Evolutionary conservation across 805 yeast genomes (phyloP), one percentile per base, ranked within the genome.

Genomic region (Groenewaldozyma salmanticensis): DNA sequence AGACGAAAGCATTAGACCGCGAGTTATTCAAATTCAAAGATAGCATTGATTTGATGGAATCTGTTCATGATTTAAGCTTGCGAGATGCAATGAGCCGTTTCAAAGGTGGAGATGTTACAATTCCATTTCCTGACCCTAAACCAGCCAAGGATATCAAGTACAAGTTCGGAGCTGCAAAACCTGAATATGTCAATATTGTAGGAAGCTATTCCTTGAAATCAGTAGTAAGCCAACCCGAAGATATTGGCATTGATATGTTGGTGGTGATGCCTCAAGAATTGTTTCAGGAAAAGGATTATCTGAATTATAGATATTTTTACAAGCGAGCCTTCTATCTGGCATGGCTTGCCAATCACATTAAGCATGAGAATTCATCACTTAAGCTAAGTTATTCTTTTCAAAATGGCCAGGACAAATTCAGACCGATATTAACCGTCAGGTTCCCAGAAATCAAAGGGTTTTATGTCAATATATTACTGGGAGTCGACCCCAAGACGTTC

Each of bases 181-280:
- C 97, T 0, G 72, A 72, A 42, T 78, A 76, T 49, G 76, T 90
- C 11, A 75, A 87, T 5, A 70, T 92, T 31, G 81, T 85, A 5
- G 97, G 98, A 1, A 78, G 95, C 4, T 90, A 85, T 65, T 92
- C 95, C 3, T 67, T 90, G 49, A 85, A 85, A 52, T 78, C 95
- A 0, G 86, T 82, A 2, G 79, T 84, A 19, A 71, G 75, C 36
- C 72, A 72, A 47, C 79, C 80, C 20, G 68, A 70, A 34, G 81
- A 83, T 0, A 67, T 76, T 58, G 66, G 84, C 4, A 73, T 90
- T 18, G 98, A 92, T 58, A 72, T 92, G 21, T 70, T 82, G 24
- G 67, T 90, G 32, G 78, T 84, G 3, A 90, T 92, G 88, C 95
- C 96, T 4, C 62, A 65, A 39, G 62, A 65, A 21, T 58, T 82